Percentiles rank a stretch among this genome's conserved stretches.
phyloP scores from a whole-genome alignment of 2,329 filamentous ascomycete genomes.

The Helminthosporium solani region DNA sequence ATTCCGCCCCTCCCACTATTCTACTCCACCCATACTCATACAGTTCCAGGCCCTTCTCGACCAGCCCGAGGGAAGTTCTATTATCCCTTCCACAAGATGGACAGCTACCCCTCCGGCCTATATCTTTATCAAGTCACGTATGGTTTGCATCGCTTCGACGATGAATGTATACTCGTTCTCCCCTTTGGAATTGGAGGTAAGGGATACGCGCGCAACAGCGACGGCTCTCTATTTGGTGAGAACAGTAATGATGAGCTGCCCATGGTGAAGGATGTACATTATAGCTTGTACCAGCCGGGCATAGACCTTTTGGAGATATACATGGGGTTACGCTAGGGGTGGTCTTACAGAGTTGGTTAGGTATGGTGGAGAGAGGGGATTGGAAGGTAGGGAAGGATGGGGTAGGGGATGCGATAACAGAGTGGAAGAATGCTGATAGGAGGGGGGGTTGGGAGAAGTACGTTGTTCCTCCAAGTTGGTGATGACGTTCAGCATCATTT shows the following conservation, averaged over 20 bases:
- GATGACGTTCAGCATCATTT: neutral
- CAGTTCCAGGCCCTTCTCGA: neutral
- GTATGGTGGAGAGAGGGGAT: conserved; percentile 21
- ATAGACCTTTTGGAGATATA: conserved; percentile 13
- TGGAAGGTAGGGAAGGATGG: conserved; percentile 20
- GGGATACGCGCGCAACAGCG: conserved; percentile 16
- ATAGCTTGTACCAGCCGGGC: conserved; percentile 16
- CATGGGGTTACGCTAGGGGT: conserved; percentile 10
- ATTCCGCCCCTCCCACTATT: conserved; percentile 3
- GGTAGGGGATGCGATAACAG: conserved; percentile 18
- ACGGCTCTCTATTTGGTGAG: conserved; percentile 15
- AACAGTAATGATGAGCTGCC: conserved; percentile 2
- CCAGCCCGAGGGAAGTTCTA: neutral
- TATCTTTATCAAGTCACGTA: conserved; percentile 9
- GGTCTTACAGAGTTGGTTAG: conserved; percentile 18
- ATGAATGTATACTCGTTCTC: conserved; percentile 15
- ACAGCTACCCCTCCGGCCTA: conserved; percentile 15
- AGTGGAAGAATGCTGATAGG: conserved; percentile 21
- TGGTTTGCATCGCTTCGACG: conserved; percentile 7
- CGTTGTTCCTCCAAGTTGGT: conserved; percentile 11
- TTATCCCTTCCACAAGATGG: conserved; percentile 4
- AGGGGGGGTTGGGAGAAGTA: conserved; percentile 14
- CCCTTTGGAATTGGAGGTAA: conserved; percentile 20
- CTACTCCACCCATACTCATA: conserved; percentile 4
- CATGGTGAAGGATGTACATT: conserved; percentile 4